A percentile compares a stretch with the other conserved stretches of the same genome.
phyloP scores from a whole-genome alignment of 2,329 filamentous ascomycete genomes.

The Ascochyta clinopodiicola region DNA sequence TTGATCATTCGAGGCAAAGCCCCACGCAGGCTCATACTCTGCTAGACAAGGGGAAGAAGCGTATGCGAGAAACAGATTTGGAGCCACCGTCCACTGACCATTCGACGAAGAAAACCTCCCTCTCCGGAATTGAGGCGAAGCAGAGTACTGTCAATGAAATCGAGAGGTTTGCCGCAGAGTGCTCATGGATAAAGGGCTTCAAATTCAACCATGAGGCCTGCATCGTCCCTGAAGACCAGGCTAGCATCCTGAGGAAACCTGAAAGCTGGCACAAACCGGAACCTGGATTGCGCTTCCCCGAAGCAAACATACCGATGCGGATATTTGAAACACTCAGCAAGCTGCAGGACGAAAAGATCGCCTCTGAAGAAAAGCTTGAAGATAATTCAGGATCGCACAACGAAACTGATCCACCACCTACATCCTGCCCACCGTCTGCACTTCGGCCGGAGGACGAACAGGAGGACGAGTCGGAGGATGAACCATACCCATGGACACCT shows the following conservation, averaged over 20 bases:
- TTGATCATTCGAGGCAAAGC: background rate
- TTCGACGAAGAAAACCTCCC: background rate
- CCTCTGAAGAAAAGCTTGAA: conserved; percentile 11
- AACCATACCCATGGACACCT: conserved; percentile 29
- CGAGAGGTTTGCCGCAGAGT: conserved; percentile 16
- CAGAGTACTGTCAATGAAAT: background rate
- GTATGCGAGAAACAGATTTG: background rate
- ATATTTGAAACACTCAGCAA: conserved; percentile 33
- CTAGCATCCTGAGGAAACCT: conserved; percentile 54
- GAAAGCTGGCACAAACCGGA: conserved; percentile 46
- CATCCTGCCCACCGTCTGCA: conserved; percentile 9
- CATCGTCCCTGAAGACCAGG: conserved; percentile 56
- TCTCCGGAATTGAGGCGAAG: background rate
- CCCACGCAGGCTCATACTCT: background rate
- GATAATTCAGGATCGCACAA: conserved; percentile 17
- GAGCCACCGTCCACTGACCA: background rate
- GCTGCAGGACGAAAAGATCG: conserved; percentile 27
- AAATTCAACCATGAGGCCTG: conserved; percentile 27
- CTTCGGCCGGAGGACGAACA: conserved; percentile 2
- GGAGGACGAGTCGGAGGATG: conserved; percentile 9
- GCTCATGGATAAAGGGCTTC: conserved; percentile 35
- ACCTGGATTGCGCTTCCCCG: conserved; percentile 44
- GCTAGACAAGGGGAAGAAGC: conserved; percentile 5
- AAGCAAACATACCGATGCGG: conserved; percentile 49
- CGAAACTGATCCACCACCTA: conserved; percentile 26